phyloP scores from a whole-genome alignment of 306 rosid species.

The cucumber (Cucumis sativus) region DNA sequence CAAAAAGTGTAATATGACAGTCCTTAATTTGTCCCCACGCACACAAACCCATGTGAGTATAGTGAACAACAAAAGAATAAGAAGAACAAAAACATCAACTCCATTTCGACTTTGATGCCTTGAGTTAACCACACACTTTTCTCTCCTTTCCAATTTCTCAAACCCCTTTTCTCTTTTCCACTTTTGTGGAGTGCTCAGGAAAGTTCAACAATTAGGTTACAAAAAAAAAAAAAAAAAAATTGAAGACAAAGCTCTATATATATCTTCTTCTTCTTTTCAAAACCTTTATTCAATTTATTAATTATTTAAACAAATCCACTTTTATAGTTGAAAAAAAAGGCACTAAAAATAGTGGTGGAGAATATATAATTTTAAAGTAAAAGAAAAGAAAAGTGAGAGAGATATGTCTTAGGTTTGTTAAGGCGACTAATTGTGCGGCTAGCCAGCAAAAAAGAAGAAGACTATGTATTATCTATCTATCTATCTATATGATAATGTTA shows the following conservation, averaged over 20 bases:
- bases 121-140: not conserved
- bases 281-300: not conserved
- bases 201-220: not conserved
- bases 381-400: no score
- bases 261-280: not conserved
- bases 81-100: not conserved
- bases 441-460: not conserved
- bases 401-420: not conserved
- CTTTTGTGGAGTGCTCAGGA: not conserved
- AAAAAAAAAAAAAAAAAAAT: not conserved
- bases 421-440: not conserved
- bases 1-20: not conserved
- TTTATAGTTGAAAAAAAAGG: no score
- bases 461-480: not conserved
- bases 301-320: no score
- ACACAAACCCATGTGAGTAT: not conserved
- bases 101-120: not conserved
- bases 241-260: not conserved
- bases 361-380: no score
- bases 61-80: not conserved
- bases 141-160: not conserved
- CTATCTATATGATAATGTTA: not conserved
- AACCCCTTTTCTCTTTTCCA: not conserved
- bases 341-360: no score
- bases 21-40: not conserved